Evolutionary conservation across 257 asterid genomes (phyloP).

Genomic region (Vinca minor): DNA sequence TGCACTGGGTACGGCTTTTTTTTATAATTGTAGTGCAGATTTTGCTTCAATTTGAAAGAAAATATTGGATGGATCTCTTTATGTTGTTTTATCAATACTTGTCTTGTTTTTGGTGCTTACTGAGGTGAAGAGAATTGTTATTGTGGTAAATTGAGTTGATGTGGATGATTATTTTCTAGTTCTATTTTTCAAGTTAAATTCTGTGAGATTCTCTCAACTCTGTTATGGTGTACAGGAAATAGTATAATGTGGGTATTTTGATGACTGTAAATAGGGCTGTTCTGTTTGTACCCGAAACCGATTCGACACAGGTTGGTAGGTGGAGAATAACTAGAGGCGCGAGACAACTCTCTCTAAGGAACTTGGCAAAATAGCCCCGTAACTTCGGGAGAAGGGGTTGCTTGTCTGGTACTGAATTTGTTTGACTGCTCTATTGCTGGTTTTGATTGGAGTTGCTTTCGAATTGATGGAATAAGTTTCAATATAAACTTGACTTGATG

Average conservation of each 20-base stretch:
- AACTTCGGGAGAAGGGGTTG: background rate
- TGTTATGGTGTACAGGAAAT: too few relatives aligned
- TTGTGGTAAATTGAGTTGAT: background rate
- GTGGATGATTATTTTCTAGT: background rate
- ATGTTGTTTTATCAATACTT: background rate
- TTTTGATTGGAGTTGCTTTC: too few relatives aligned
- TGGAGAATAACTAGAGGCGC: background rate
- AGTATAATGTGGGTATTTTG: too few relatives aligned
- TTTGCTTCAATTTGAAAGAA: background rate
- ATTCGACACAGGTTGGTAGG: too few relatives aligned
- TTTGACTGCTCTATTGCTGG: background rate
- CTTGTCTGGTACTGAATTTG: background rate
- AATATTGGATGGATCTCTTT: background rate
- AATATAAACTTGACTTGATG: too few relatives aligned
- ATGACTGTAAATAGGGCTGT: too few relatives aligned
- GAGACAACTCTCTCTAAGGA: too few relatives aligned
- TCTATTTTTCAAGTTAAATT: background rate
- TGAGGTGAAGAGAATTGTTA: background rate
- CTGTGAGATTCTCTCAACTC: background rate
- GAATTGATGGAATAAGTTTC: too few relatives aligned
- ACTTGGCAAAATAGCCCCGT: too few relatives aligned
- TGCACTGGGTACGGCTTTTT: too few relatives aligned
- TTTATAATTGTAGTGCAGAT: background rate
- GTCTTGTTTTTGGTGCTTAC: background rate
- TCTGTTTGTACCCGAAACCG: too few relatives aligned